Base-by-base conservation (phyloP, 2,329 filamentous ascomycete genomes). In the Sphaerulina musiva region DNA sequence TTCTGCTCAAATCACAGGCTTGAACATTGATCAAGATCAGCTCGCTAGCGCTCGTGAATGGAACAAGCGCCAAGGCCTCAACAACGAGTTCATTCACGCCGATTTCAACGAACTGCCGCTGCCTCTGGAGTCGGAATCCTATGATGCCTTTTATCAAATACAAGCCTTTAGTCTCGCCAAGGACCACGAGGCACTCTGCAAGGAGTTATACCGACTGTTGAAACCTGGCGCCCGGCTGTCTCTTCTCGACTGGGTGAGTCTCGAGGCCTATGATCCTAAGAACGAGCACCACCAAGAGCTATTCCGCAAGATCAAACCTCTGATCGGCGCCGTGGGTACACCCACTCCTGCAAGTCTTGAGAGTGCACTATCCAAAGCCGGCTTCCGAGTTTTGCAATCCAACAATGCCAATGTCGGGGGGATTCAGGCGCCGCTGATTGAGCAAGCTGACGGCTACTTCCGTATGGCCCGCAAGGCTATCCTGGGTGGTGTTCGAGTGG, bases 71-170 rank as follows among this genome's bases (percentile, higher is more conserved):
- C 51, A 58, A 12, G 44, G 48, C 11, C 53, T 62, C 9, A 47
- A 46, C 10, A 67, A 67, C 52, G 52, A 49, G 8, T 67, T 67
- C 54, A 43, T 64, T 9, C 46, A 47, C 43, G 51, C 49, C 42
- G 64, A 67, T 56, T 63, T 66, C 54, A 67, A 67, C 53, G 62
- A 64, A 6, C 58, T 66, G 3, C 64, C 64, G 1, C 54, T 66
- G 14, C 64, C 64, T 10, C 48, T 67, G 12, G 52, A 59, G 10
- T 52, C 57, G n/a, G 54, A 54, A 17, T 47, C 60, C 14, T 66
- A 65, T 46, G 64, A 67, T 51, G 64, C 57, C 58, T 66, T 67
- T 56, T 67, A 67, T 53, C 60, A 67, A 47, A 66, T 67, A 32
- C 64, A 67, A 47, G 64, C 64, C 20, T 65, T 67, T 58, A 63